Conservation (phyloP, 768 basidiomycete species). For the Clavulina sp. region DNA sequence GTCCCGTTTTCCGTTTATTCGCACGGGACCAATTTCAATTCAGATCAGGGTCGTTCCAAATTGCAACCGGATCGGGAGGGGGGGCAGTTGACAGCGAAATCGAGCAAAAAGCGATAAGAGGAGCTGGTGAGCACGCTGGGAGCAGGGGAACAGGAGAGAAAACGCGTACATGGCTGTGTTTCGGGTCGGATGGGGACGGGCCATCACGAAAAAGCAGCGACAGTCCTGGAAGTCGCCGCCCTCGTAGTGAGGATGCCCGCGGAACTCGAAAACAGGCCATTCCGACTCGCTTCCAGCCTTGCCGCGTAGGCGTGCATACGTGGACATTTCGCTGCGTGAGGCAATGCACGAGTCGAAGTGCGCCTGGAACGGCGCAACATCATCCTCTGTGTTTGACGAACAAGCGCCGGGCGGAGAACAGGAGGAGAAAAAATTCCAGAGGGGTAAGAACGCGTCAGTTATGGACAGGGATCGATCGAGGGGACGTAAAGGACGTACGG, state of each 20-base stretch:
- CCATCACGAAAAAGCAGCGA: slow-evolving; percentile 55
- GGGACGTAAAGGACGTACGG: slow-evolving; percentile 24
- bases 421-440: slow-evolving; percentile 20
- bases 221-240: slow-evolving; percentile 22
- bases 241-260: slow-evolving; percentile 39
- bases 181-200: slow-evolving; percentile 59
- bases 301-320: slow-evolving; percentile 39
- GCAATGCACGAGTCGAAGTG: slow-evolving; percentile 32
- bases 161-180: slow-evolving; percentile 44
- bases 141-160: too few relatives aligned
- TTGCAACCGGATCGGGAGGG: too few relatives aligned
- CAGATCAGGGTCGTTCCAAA: too few relatives aligned
- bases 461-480: neutral
- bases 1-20: too few relatives aligned
- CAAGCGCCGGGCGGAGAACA: neutral
- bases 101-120: too few relatives aligned
- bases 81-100: too few relatives aligned
- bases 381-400: slow-evolving; percentile 9
- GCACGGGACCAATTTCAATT: too few relatives aligned
- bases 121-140: too few relatives aligned
- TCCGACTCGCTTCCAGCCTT: slow-evolving; percentile 5
- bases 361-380: slow-evolving; percentile 9
- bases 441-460: too few relatives aligned
- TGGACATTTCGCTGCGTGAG: slow-evolving; percentile 27
- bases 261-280: slow-evolving; percentile 47